Evolutionary conservation across 2,329 filamentous ascomycete species (phyloP).

Genomic region (Fonsecaea pugnacius): DNA sequence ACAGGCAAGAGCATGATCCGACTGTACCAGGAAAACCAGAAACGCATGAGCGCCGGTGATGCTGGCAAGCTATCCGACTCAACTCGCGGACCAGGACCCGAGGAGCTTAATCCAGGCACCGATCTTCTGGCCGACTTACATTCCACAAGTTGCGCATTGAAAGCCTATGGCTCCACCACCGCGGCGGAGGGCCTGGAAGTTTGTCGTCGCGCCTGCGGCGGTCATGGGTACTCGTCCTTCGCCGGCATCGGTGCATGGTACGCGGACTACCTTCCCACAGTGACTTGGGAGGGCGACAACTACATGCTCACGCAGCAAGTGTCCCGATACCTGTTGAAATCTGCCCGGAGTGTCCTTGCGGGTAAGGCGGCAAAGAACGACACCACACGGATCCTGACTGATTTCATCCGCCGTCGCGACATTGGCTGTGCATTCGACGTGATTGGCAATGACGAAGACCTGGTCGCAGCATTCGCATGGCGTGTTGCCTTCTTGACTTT

Average conservation of each 20-base stretch:
- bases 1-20: constrained; percentile 77
- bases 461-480: constrained; percentile 77
- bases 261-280: constrained; percentile 72
- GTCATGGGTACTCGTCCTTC: constrained; percentile 76
- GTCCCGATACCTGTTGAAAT: constrained; percentile 75
- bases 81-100: constrained; percentile 66
- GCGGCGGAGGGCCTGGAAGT: constrained; percentile 76
- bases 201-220: constrained; percentile 75
- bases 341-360: constrained; percentile 70
- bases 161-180: constrained; percentile 72
- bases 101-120: constrained; percentile 68
- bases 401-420: constrained; percentile 68
- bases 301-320: constrained; percentile 84
- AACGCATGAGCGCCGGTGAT: constrained; percentile 61
- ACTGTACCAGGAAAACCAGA: constrained; percentile 73
- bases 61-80: constrained; percentile 49
- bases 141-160: constrained; percentile 75
- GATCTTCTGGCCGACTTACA: constrained; percentile 75
- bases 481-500: constrained; percentile 75
- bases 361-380: constrained; percentile 69
- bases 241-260: constrained; percentile 77
- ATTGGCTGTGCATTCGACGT: constrained; percentile 76
- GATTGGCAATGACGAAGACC: constrained; percentile 69
- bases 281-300: constrained; percentile 78
- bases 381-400: constrained; percentile 67